Evolutionary conservation across 805 yeast species (phyloP), one percentile per base, ranked within the genome.

Genomic region (Metschnikowia lachancei): DNA sequence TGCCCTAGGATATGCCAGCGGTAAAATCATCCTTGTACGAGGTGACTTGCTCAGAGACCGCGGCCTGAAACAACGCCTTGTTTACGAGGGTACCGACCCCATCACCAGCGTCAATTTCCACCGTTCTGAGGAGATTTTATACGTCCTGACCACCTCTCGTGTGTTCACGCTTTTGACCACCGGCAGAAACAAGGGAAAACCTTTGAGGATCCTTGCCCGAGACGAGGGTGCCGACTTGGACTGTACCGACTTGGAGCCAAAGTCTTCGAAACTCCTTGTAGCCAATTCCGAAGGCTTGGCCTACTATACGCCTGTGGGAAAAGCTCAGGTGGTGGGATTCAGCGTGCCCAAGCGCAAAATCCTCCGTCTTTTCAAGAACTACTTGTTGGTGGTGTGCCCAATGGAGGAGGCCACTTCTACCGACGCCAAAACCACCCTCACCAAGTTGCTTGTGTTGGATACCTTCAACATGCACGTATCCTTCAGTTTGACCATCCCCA

Each of bases 1-100:
- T 5, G 91, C 86, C 0, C 67, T 87, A 38, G 96, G 96, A 0
- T 87, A 81, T 56, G 84, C 91, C 12, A 85, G 90, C 62, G 99
- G 99, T 2, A 75, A 81, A 17, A 89, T 91, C 2, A 70, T 91
- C 2, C 67, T 91, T 6, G 79, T 91, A 0, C 69, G 98, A 51
- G 99, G 99, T 8, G 98, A 94, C 63, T 64, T 94, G 28, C 54
- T 88, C 6, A 80, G 90, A 55, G 99, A 94, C 60, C 71, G 96
- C 48, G 98, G 98, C 0, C 82, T 96, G 9, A 79, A 94, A 53
- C 98, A 92, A 58, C 71, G 97, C 24, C 63, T 85, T 0, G 82
- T 91, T 1, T 87, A 82, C 60, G 87, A 85, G 48, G 78, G 83
- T 42, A 67, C 74, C 2, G 94, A 88, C 40, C 96, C 97, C 1